These are phyloP conservation scores for Coprinopsis marcescibilis DNA, from an alignment of 768 basidiomycete genomes.

Conservation along the genomic window DNA sequence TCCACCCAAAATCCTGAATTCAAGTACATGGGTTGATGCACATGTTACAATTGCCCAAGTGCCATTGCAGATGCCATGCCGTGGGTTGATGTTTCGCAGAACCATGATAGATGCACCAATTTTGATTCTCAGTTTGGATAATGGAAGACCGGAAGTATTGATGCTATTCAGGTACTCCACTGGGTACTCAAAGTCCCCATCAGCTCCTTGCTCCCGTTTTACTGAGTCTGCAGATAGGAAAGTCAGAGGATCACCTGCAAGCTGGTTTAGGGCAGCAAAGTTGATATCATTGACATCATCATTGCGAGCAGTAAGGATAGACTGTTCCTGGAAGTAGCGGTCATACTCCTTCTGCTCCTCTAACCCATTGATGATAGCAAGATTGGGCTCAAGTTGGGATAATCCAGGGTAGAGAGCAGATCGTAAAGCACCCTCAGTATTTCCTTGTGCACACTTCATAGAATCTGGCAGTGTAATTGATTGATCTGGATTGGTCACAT, in stretches of 20 bases:
- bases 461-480: neutral
- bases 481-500: constrained; percentile 2
- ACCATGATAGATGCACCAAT: constrained; percentile 34
- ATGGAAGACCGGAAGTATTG: constrained; percentile 33
- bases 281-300: constrained; percentile 17
- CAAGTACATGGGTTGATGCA: constrained; percentile 26
- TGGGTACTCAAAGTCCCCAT: constrained; percentile 18
- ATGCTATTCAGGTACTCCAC: constrained; percentile 35
- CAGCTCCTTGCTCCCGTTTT: constrained; percentile 8
- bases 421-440: neutral
- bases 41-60: constrained; percentile 23
- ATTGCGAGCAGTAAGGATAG: constrained; percentile 32
- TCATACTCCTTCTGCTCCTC: too few relatives aligned
- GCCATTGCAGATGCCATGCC: constrained; percentile 34
- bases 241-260: constrained; percentile 10
- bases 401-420: neutral
- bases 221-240: constrained; percentile 27
- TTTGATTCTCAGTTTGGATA: constrained; percentile 28
- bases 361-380: too few relatives aligned
- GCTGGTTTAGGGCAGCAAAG: neutral
- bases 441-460: neutral
- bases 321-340: constrained; percentile 28
- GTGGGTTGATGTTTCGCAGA: constrained; percentile 35
- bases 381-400: too few relatives aligned
- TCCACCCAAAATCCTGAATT: constrained; percentile 30